Evolutionary conservation across 176 grass and related monocot genomes (phyloP), one percentile per base, ranked within the genome.

Genomic region (Neostapfia colusana): DNA sequence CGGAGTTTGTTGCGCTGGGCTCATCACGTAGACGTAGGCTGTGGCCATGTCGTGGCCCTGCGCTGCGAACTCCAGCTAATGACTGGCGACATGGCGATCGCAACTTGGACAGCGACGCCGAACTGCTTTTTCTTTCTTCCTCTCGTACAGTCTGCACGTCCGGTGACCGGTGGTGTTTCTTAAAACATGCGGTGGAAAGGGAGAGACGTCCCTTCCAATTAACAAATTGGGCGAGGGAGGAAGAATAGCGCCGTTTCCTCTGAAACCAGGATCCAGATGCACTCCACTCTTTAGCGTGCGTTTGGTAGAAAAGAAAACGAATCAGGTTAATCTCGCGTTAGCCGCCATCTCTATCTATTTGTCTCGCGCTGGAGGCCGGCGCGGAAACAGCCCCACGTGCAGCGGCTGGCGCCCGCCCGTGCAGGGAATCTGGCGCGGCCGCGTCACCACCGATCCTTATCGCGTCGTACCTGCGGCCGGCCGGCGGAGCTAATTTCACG

Each of bases 311-410:
- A n/a, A n/a, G n/a, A n/a, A n/a, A n/a, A n/a, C n/a, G n/a, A n/a
- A n/a, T n/a, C n/a, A n/a, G n/a, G n/a, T n/a, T n/a, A 43, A 43
- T 43, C 44, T 46, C 14, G 9, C 14, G 13, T 15, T 46, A 46
- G 15, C 15, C 45, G 15, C 15, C 45, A 14, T 48, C 45, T 48
- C 45, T 4, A 16, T 48, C 45, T 4, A 16, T 48, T 48, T 5
- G 16, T 48, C 45, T 48, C 16, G 45, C 48, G 17, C 0, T 20
- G 48, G 16, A 20, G 16, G 48, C 48, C 16, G 17, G 48, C 20
- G 48, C 48, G 48, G 48, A 51, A 44, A 55, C 77, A 79, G 37
- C 25, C 25, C 77, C 77, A 79, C 77, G 77, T 79, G 77, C 64
- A 10, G 1, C 18, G 38, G 76, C 35, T 43, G 48, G 46, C 46